Percentiles rank a stretch among this genome's conserved stretches.
Conservation (phyloP, 768 basidiomycete species). For the Phylloporus arenicola region DNA sequence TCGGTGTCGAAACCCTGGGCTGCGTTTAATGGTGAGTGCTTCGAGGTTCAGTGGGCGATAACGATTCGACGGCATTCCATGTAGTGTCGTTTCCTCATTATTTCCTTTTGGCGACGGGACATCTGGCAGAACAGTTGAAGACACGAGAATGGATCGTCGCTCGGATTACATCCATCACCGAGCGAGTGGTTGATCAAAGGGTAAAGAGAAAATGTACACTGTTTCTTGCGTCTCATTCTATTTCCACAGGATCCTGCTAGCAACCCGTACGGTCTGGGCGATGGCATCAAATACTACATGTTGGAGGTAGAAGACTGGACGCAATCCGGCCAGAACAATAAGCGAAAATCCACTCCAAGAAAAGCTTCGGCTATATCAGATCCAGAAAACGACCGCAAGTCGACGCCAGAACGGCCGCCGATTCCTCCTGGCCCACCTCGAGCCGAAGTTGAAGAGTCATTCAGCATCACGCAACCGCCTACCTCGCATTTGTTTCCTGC, state of each 20-base stretch:
- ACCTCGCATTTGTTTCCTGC: conserved; percentile 63
- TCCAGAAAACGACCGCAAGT: conserved; percentile 38
- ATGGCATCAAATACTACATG: conserved; percentile 91
- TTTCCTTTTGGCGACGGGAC: conserved; percentile 85
- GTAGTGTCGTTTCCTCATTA: conserved; percentile 95
- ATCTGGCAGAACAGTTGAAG: conserved; percentile 84
- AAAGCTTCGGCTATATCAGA: conserved; percentile 40
- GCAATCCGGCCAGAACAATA: conserved; percentile 57
- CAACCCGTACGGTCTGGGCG: conserved; percentile 85
- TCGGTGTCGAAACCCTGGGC: conserved; percentile 95
- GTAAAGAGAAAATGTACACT: conserved; percentile 32
- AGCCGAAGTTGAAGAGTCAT: conserved; percentile 69
- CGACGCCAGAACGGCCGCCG: conserved; percentile 12
- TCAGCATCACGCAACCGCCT: conserved; percentile 58
- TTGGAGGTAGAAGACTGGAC: conserved; percentile 94
- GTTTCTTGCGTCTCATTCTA: neutral
- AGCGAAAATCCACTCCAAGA: conserved; percentile 50
- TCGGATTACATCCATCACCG: conserved; percentile 81
- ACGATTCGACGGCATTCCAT: neutral
- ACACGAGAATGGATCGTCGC: conserved; percentile 94
- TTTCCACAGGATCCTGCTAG: conserved; percentile 62
- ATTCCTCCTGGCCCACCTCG: conserved; percentile 57
- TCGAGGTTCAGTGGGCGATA: neutral
- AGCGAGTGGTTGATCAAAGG: conserved; percentile 76
- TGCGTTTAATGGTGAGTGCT: conserved; percentile 84